Percentiles rank a stretch among this genome's conserved stretches.
These are phyloP conservation scores for Lentinula boryana DNA, from an alignment of 768 basidiomycete genomes.

Conservation along the genomic window DNA sequence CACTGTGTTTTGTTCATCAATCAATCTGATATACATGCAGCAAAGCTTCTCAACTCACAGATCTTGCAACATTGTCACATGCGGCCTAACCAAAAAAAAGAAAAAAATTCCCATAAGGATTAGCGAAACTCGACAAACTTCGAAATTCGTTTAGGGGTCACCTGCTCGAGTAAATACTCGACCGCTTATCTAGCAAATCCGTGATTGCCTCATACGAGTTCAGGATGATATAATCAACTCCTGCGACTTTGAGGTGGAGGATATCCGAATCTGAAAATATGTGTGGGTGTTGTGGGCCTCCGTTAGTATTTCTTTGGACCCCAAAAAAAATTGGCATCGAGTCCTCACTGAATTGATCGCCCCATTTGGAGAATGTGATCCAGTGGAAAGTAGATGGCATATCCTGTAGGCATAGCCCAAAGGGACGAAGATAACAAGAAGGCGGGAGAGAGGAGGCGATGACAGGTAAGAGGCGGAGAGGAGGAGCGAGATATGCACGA, in stretches of 20 bases:
- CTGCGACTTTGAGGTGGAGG: conserved; percentile 20
- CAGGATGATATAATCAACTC: conserved; percentile 23
- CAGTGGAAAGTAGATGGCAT: conserved; percentile 33
- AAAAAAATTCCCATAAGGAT: background rate
- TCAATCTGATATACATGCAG: no score
- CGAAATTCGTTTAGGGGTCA: background rate
- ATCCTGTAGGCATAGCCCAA: conserved; percentile 22
- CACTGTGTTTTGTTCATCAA: background rate
- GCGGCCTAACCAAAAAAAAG: background rate
- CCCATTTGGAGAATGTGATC: conserved; percentile 37
- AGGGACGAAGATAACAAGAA: conserved; percentile 3
- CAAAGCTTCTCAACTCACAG: background rate
- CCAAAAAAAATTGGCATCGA: no score
- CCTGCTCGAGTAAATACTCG: conserved; percentile 32
- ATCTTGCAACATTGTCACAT: conserved; percentile 9
- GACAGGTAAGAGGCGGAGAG: no score
- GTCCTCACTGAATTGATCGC: conserved; percentile 28
- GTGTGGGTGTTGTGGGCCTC: background rate
- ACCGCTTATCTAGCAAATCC: conserved; percentile 31
- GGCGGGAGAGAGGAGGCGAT: background rate
- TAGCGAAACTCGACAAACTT: background rate
- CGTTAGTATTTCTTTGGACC: background rate
- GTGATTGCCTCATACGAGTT: conserved; percentile 25
- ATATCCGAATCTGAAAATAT: conserved; percentile 21
- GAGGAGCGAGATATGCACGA: no score